Evolutionary conservation across 345 rosid species (phyloP).

Genomic region (Viola odorata): DNA sequence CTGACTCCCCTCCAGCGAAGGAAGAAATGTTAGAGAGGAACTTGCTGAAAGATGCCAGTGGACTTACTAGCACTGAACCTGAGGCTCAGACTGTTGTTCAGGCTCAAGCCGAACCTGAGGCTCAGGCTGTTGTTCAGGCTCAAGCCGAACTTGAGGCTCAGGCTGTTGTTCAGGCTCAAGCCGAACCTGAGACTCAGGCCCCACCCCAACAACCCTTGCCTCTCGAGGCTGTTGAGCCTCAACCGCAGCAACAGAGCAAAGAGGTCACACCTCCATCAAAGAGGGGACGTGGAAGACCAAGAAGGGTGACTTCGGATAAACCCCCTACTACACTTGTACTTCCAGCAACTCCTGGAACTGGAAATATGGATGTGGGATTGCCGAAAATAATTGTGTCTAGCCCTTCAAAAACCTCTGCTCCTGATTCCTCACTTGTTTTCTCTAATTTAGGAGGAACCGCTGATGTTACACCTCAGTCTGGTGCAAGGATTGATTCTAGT

Average conservation of each 20-base stretch:
- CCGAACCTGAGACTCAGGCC: conserved; percentile 13
- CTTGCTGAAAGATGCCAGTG: conserved; percentile 34
- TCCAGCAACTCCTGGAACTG: conserved; percentile 29
- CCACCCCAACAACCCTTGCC: conserved; percentile 1
- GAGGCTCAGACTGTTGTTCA: no score
- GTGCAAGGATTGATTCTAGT: conserved; percentile 18
- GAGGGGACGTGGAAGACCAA: conserved; percentile 95
- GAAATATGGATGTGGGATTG: conserved; percentile 31
- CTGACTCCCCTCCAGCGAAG: conserved; percentile 55
- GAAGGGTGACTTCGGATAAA: conserved; percentile 47
- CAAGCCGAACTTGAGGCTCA: conserved; percentile 4
- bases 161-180: background rate
- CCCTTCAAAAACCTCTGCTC: conserved; percentile 23
- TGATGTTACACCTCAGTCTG: conserved; percentile 22
- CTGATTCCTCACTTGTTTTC: conserved; percentile 19
- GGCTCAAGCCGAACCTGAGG: background rate
- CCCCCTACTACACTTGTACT: conserved; percentile 29
- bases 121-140: conserved; percentile 4
- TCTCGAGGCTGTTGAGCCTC: conserved; percentile 25
- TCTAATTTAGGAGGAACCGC: conserved; percentile 18
- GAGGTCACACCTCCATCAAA: conserved; percentile 72
- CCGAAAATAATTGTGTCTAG: conserved; percentile 31
- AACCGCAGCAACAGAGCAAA: conserved; percentile 32
- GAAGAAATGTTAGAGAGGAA: conserved; percentile 43
- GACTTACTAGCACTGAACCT: background rate